Evolutionary conservation across 2,329 filamentous ascomycete genomes (phyloP), one percentile per base, ranked within the genome.

Genomic region (Ustilaginoidea virens): DNA sequence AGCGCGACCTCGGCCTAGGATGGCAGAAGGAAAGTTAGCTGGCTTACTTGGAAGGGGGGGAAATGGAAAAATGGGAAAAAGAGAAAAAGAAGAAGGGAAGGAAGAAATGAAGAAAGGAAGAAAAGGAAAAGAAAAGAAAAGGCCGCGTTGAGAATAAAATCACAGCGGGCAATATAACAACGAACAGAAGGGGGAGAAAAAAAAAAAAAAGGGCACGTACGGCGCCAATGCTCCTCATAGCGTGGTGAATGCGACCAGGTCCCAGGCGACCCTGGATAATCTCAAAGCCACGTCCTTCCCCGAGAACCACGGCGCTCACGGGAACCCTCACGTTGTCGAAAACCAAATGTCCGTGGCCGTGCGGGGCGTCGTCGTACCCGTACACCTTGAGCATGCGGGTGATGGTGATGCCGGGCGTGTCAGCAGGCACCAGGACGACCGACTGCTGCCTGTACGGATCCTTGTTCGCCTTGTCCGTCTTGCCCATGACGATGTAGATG

Each of bases 181-280:
- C n/a, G 11, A 25, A 17, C 5, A 18, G 16, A 23, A n/a, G 23
- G 13, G 19, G 12, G 7, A 13, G 6, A 23, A 23, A n/a, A 13
- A 8, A 13, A 23, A n/a, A 23, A 8, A 19, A 5, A 20, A 8
- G 16, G 8, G 4, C 7, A 59, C 65, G 52, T 58, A 73, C 73
- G 29, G 83, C 79, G 30, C 90, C 90, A 48, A 98, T 90, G 35
- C 74, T 77, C 39, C 90, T 76, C 90, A 98, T 98, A 35, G 85
- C 83, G 60, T 98, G 90, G 61, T 98, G 90, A 50, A 98, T 96
- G 33, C 90, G 80, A 19, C 90, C 90, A 2, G 90, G 90, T 1
- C 90, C 90, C 15, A 98, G 76, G 42, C 90, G 82, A 33, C 90
- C 90, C 54, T 98, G 90, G 48, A 98, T 94, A 49, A 98, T 93